Evolutionary conservation across 768 basidiomycete species (phyloP).

Genomic region (Fistulinella prunicolor): DNA sequence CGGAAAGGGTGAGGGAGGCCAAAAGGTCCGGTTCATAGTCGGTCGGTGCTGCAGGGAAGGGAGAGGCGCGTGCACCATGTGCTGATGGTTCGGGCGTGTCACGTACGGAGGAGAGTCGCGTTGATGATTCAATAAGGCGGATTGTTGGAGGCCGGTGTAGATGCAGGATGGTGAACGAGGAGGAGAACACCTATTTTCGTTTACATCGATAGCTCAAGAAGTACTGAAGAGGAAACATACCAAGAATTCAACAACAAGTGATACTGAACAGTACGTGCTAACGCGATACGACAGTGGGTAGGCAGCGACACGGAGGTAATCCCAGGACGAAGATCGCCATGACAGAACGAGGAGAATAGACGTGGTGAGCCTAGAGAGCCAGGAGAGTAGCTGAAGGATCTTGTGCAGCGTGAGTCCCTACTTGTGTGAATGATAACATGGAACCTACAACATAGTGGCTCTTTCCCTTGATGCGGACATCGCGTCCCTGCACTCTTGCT

Average conservation of each 20-base stretch:
- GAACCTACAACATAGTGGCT: conserved; percentile 56
- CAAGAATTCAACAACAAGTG: conserved; percentile 49
- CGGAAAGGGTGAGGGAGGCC: conserved; percentile 61
- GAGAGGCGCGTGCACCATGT: conserved; percentile 23
- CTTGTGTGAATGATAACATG: background rate
- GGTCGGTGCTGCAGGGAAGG: conserved; percentile 22
- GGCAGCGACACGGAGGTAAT: conserved; percentile 36
- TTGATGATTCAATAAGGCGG: conserved; percentile 62
- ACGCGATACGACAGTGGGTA: conserved; percentile 35
- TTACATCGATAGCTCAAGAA: background rate
- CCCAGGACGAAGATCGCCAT: conserved; percentile 40
- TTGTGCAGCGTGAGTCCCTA: conserved; percentile 27
- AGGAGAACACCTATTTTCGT: conserved; percentile 43
- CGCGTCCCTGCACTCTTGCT: conserved; percentile 67
- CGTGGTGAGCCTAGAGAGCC: conserved; percentile 55
- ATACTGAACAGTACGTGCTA: conserved; percentile 46
- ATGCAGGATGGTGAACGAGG: conserved; percentile 54
- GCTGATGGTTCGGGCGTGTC: conserved; percentile 39
- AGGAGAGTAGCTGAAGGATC: conserved; percentile 57
- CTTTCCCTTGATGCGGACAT: conserved; percentile 66
- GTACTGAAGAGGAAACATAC: conserved; percentile 38
- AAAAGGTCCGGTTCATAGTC: conserved; percentile 55
- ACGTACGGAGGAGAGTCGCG: conserved; percentile 34
- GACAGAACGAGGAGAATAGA: conserved; percentile 43
- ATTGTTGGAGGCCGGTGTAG: conserved; percentile 69